These are phyloP conservation scores for Aspergillus brunneoviolaceus DNA, from an alignment of 2,329 filamentous ascomycete genomes.

Conservation along the genomic window DNA sequence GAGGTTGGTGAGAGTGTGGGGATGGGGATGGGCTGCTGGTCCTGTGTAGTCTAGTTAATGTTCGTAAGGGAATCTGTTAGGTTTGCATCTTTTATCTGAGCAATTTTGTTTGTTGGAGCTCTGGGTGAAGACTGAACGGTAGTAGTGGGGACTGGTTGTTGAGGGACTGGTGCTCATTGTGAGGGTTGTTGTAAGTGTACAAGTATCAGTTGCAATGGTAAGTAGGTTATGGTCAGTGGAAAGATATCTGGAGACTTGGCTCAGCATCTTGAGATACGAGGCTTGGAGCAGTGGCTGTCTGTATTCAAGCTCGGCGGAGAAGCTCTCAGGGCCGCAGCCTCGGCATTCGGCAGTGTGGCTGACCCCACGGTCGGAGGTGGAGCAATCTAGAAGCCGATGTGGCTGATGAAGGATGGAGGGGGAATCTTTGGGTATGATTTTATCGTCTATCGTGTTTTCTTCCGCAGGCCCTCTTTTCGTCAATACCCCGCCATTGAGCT, in stretches of 20 bases:
- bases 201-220: too few species aligned
- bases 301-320: neutral
- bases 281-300: too few species aligned
- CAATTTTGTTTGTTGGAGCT: neutral
- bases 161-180: too few species aligned
- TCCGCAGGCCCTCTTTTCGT: neutral
- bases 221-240: too few species aligned
- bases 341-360: constrained; percentile 13
- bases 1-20: too few species aligned
- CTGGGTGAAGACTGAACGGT: neutral
- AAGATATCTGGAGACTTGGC: too few species aligned
- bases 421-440: constrained; percentile 2
- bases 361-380: constrained; percentile 10
- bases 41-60: neutral
- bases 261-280: too few species aligned
- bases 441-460: neutral
- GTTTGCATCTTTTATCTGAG: neutral
- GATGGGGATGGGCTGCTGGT: too few species aligned
- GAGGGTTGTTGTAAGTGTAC: too few species aligned
- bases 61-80: neutral
- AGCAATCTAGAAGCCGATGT: constrained; percentile 9
- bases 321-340: neutral
- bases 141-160: too few species aligned
- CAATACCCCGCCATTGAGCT: neutral
- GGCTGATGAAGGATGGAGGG: constrained; percentile 5